Evolutionary conservation across 2,329 filamentous ascomycete genomes (phyloP).

Genomic region (Trichophyton simii): DNA sequence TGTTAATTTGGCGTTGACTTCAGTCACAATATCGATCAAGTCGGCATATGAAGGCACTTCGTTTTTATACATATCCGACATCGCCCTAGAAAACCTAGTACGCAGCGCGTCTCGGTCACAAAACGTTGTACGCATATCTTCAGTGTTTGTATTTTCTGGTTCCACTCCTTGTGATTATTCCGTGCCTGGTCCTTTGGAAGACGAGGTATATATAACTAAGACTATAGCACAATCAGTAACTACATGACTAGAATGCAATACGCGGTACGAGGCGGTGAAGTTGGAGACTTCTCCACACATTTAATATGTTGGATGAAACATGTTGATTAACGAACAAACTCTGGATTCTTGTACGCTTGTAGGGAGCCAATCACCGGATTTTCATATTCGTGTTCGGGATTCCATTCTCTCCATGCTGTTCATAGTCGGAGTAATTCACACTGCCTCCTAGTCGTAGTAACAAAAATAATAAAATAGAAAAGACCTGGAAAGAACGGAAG

Average conservation of each 20-base stretch:
- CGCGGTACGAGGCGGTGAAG: neutral
- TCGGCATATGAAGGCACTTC: slow-evolving; percentile 26
- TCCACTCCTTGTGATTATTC: too few species aligned
- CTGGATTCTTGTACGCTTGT: too few species aligned
- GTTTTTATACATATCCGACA: slow-evolving; percentile 26
- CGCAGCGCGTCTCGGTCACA: slow-evolving; percentile 17
- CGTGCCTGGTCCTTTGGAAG: neutral
- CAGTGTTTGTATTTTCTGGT: neutral
- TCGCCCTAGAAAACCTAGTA: slow-evolving; percentile 21
- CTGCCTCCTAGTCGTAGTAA: too few species aligned
- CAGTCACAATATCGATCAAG: slow-evolving; percentile 21
- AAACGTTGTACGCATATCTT: neutral
- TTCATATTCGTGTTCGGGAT: too few species aligned
- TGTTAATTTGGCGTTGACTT: slow-evolving; percentile 18
- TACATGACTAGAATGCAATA: neutral
- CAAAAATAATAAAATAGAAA: too few species aligned
- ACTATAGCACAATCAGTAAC: neutral
- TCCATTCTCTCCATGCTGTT: too few species aligned
- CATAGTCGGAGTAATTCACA: too few species aligned
- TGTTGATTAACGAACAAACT: neutral
- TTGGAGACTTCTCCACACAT: neutral
- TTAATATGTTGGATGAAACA: neutral
- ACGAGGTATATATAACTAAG: neutral
- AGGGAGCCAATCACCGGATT: too few species aligned
- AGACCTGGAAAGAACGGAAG: too few species aligned